These are phyloP conservation scores for Rhypophila decipiens DNA, from an alignment of 495 filamentous ascomycete genomes.

Conservation along the genomic window DNA sequence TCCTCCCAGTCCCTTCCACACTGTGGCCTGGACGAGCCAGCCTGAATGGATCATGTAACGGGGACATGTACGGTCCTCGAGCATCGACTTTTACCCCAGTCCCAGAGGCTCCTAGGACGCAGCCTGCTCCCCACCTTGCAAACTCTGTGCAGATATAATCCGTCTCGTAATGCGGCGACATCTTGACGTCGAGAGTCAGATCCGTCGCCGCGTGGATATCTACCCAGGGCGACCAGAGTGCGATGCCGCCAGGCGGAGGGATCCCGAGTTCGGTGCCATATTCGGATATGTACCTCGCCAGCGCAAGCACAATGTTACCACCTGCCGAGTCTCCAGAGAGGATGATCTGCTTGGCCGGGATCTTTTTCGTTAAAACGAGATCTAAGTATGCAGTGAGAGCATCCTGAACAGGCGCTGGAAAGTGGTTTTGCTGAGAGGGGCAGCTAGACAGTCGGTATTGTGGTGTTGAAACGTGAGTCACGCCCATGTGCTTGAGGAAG, in stretches of 20 bases:
- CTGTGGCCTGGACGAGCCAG: too few species aligned
- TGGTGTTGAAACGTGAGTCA: conserved; percentile 20
- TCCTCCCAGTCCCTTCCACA: too few species aligned
- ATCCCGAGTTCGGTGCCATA: conserved; percentile 9
- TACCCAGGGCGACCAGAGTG: conserved; percentile 24
- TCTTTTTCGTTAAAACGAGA: conserved; percentile 26
- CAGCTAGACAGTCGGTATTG: conserved; percentile 36
- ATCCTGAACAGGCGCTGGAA: conserved; percentile 44
- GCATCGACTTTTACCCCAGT: conserved; percentile 1
- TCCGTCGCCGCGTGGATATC: conserved; percentile 7
- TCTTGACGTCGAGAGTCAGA: conserved; percentile 1
- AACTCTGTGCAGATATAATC: conserved; percentile 20
- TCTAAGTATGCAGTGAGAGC: conserved; percentile 35
- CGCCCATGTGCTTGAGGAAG: conserved; percentile 14
- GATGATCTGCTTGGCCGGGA: conserved; percentile 30
- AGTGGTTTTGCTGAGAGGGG: conserved; percentile 21
- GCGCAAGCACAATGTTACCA: conserved; percentile 31
- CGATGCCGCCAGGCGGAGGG: conserved; percentile 8
- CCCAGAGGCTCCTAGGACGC: conserved; percentile 7
- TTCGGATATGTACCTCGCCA: conserved; percentile 33
- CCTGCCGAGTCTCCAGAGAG: conserved; percentile 42
- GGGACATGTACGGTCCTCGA: conserved; percentile 10
- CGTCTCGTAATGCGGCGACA: conserved; percentile 12
- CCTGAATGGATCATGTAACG: conserved; percentile 16
- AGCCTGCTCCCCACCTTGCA: conserved; percentile 14